Conservation (phyloP, 208 protist genomes). For the Phytomonas serpens region DNA sequence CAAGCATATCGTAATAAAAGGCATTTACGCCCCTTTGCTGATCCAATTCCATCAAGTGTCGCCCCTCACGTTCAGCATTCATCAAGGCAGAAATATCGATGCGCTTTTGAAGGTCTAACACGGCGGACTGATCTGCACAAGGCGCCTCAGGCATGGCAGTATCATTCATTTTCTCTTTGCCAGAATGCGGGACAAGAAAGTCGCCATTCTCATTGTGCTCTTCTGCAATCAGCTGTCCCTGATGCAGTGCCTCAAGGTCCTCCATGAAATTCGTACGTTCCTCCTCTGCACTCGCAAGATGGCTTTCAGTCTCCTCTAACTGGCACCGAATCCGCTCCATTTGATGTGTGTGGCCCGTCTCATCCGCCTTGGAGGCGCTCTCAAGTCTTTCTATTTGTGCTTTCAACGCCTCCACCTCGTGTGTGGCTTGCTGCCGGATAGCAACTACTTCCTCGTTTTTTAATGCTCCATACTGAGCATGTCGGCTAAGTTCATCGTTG, state of each 20-base stretch:
- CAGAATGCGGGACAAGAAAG: not conserved
- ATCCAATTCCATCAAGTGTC: not conserved
- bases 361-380: not conserved
- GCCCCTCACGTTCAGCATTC: not conserved
- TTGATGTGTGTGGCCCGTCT: not conserved
- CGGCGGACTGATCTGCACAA: not conserved
- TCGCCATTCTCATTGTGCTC: not conserved
- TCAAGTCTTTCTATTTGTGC: not conserved
- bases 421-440: not conserved
- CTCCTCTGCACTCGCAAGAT: not conserved
- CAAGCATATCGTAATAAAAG: not conserved
- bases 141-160: not conserved
- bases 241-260: not conserved
- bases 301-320: not conserved
- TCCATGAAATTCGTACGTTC: not conserved
- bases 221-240: not conserved
- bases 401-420: not conserved
- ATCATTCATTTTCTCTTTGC: not conserved
- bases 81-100: not conserved
- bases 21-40: not conserved
- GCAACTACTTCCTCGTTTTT: not conserved
- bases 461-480: not conserved
- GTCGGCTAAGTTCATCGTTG: not conserved
- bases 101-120: not conserved
- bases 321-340: not conserved